Base-by-base conservation (phyloP, 257 asterid species). In the Hygrophila difformis region DNA sequence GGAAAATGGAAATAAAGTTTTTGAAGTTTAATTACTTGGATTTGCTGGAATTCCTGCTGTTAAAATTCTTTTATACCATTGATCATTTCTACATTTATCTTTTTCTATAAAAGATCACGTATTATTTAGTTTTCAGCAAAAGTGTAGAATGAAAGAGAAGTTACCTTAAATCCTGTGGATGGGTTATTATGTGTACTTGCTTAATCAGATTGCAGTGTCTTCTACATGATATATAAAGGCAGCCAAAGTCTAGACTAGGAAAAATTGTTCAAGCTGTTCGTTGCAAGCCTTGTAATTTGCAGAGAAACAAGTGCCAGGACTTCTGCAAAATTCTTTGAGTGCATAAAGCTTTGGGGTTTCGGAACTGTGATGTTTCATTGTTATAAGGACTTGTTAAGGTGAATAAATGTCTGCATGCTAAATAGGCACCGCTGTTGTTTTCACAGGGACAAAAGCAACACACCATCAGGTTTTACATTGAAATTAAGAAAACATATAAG, bases 381-480 rank as follows among this genome's bases (percentile, higher is more conserved):
- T 9, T 19, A 17, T 33, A 39, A 41, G 44, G 11, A 47, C 1
- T 24, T 45, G 29, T 23, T 39, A 12, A 38, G 31, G 31, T 5
- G 7, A 5, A 26, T 26, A 8, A 26, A 12, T 47, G 19, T 20
- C 3, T 39, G 23, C 50, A 39, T 47, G 18, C 59, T 53, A 47
- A 47, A 39, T 41, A 57, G 33, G 50, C 28, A 29, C 26, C 18
- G 12, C 47, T 43, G 42, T 52, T 60, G n/a, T 50, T 47, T 38
- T 36, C 29, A 62, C 64, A 91, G 98, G 68, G 98, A 86, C 74
- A 91, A 91, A 71, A 91, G 93, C 77, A 82, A 74, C 70, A 91
- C 98, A 7, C 96, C 98, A 5, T 91, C 95, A 2, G 98, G 96
- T n/a, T 91, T 86, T 67, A 86, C 96, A 0, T 74, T 91, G 60